These are phyloP conservation scores for Dactylorhiza incarnata DNA, from an alignment of 106 monocot genomes.

Conservation along the genomic window DNA sequence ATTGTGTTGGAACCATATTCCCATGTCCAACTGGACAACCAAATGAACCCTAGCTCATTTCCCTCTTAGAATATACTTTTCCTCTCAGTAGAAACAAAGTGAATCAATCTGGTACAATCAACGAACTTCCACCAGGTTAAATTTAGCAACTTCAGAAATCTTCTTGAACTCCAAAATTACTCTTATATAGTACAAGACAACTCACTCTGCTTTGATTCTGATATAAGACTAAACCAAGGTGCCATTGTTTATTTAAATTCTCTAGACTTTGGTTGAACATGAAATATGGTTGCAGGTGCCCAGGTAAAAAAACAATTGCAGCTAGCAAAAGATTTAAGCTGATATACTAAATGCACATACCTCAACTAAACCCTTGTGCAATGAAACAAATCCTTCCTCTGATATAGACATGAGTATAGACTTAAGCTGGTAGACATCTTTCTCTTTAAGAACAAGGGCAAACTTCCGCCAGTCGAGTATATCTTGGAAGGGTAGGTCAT, in stretches of 20 bases:
- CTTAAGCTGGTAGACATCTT: conserved; percentile 85
- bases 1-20: too few species aligned
- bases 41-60: too few species aligned
- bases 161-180: too few species aligned
- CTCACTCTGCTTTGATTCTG: too few species aligned
- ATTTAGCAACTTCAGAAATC: too few species aligned
- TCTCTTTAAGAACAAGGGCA: conserved; percentile 71
- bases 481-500: conserved; percentile 91
- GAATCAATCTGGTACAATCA: too few species aligned
- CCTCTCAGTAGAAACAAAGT: too few species aligned
- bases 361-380: conserved; percentile 72
- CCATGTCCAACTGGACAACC: too few species aligned
- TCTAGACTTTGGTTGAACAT: not conserved
- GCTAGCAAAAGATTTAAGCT: not conserved
- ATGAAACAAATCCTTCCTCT: conserved; percentile 44
- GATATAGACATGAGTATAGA: conserved; percentile 66
- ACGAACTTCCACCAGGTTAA: too few species aligned
- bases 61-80: too few species aligned
- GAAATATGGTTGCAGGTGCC: not conserved
- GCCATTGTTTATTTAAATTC: not conserved
- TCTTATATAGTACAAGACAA: too few species aligned
- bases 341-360: conserved; percentile 32
- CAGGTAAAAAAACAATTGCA: not conserved
- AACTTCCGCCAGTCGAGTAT: conserved; percentile 85
- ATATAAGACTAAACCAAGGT: not conserved